These are phyloP conservation scores for Parathielavia appendiculata DNA, from an alignment of 495 filamentous ascomycete species.

Conservation along the genomic window DNA sequence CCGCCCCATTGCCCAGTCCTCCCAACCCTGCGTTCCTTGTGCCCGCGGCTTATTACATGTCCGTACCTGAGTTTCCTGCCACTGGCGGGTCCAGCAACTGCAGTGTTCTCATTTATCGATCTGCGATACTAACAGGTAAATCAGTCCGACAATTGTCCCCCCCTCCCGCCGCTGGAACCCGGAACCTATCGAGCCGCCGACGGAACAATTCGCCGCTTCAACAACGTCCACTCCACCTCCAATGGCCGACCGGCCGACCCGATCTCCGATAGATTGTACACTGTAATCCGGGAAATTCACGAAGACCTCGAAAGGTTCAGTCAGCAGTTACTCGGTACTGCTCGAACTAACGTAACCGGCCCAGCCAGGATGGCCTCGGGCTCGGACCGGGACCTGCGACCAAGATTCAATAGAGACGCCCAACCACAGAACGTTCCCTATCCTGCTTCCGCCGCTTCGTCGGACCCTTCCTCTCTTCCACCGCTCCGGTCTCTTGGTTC, in stretches of 20 bases:
- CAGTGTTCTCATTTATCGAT: neutral
- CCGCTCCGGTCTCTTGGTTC: slow-evolving; percentile 38
- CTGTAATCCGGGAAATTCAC: slow-evolving; percentile 43
- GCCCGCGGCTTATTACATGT: too few relatives aligned
- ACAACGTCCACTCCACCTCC: slow-evolving; percentile 25
- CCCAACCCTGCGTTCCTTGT: neutral
- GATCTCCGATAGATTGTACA: slow-evolving; percentile 41
- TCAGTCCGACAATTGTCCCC: slow-evolving; percentile 7
- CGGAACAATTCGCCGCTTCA: slow-evolving; percentile 31
- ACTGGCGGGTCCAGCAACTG: neutral
- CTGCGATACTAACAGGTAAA: neutral
- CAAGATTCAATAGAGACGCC: slow-evolving; percentile 36
- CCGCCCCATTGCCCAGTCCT: neutral
- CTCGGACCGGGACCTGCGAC: slow-evolving; percentile 31
- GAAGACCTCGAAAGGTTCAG: slow-evolving; percentile 22
- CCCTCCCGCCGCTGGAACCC: slow-evolving; percentile 32
- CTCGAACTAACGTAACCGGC: slow-evolving; percentile 13
- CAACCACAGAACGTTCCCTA: slow-evolving; percentile 28
- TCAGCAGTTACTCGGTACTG: neutral
- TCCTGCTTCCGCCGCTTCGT: slow-evolving; percentile 17
- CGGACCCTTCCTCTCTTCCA: slow-evolving; percentile 34
- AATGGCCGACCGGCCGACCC: slow-evolving; percentile 37
- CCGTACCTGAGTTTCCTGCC: neutral
- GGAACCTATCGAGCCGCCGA: slow-evolving; percentile 41
- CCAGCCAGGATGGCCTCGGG: slow-evolving; percentile 37